Evolutionary conservation across 306 rosid species (phyloP), one percentile per base, ranked within the genome.

Genomic region (Gynostemma pentaphyllum): DNA sequence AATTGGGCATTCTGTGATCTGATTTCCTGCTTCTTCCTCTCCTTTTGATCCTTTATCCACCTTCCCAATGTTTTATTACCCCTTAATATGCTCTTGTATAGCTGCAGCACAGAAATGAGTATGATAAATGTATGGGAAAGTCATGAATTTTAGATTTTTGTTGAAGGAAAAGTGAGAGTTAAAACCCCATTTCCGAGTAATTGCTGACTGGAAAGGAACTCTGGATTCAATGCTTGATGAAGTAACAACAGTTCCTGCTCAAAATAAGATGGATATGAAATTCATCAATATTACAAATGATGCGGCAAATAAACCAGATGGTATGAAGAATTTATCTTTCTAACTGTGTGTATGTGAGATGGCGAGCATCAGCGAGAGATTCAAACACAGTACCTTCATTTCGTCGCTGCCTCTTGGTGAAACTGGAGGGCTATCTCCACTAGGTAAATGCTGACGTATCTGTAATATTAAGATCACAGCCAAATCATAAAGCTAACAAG

Each of bases 21-120:
- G 75, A 88, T 71, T 84, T 88, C 98, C 68, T 86, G 96, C 71
- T 86, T 92, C 76, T 91, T 91, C 80, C 85, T 87, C 80, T 87
- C 96, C 76, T 87, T 91, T 71, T 91, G 97, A 84, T 87, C 97
- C 73, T 88, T 85, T 69, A 76, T 7, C 95, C 95, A 77, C 68
- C 87, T 88, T 21, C 96, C 92, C 70, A 74, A 77, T 69, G 92
- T 82, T 76, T 78, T 61, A 24, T 61, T 88, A 19, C 92, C 90
- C 72, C 80, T 77, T 68, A 88, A 27, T 70, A 91, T 71, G 80
- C 95, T 82, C 82, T 73, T 92, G 68, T 86, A 83, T 36, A 84
- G 76, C 98, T 85, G 88, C 76, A 70, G 41, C 66, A 71, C 66
- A 67, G 67, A 13, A 78, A 71, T n/a, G 24, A 68, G 47, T 62